Percentiles rank a stretch among this genome's conserved stretches.
These are phyloP conservation scores for Torrubiellomyces zombiae DNA, from an alignment of 2,329 filamentous ascomycete species.

Conservation along the genomic window DNA sequence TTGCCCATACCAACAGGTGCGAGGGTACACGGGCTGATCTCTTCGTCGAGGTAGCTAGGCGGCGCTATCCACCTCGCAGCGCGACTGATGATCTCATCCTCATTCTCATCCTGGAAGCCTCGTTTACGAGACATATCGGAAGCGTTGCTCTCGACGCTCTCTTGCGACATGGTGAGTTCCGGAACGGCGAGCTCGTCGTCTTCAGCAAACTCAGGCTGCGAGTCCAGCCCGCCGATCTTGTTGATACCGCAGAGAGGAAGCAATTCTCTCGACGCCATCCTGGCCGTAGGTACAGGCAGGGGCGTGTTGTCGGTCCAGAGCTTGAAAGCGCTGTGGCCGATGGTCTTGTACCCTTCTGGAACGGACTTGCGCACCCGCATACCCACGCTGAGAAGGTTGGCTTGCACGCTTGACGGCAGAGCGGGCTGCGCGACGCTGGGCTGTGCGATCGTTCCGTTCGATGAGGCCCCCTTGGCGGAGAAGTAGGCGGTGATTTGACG, in stretches of 20 bases:
- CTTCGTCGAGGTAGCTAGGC: constrained; percentile 16
- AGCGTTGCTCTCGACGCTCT: constrained; percentile 25
- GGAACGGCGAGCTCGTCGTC: constrained; percentile 22
- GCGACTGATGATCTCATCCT: constrained; percentile 10
- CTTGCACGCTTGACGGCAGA: constrained; percentile 52
- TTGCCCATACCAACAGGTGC: constrained; percentile 20
- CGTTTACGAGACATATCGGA: constrained; percentile 27
- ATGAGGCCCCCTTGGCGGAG: constrained; percentile 17
- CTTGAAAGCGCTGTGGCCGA: constrained; percentile 29
- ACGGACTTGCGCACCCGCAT: constrained; percentile 92
- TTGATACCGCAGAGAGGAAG: constrained; percentile 68
- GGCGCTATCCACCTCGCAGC: constrained; percentile 1
- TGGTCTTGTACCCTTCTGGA: constrained; percentile 83
- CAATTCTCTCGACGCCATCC: constrained; percentile 38
- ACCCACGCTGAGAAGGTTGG: constrained; percentile 76
- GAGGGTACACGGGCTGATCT: constrained; percentile 23
- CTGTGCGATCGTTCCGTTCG: constrained; percentile 17
- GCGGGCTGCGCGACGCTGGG: constrained; percentile 21
- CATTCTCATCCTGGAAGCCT: constrained; percentile 26
- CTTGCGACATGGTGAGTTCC: constrained; percentile 37
- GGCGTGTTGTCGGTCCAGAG: constrained; percentile 26
- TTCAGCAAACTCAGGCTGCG: constrained; percentile 30
- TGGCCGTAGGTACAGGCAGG: constrained; percentile 5
- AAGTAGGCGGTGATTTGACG: constrained; percentile 52
- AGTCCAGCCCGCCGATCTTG: constrained; percentile 52